These are phyloP conservation scores for Fusarium brevicatenulatum DNA, from an alignment of 2,329 filamentous ascomycete species.

Conservation along the genomic window DNA sequence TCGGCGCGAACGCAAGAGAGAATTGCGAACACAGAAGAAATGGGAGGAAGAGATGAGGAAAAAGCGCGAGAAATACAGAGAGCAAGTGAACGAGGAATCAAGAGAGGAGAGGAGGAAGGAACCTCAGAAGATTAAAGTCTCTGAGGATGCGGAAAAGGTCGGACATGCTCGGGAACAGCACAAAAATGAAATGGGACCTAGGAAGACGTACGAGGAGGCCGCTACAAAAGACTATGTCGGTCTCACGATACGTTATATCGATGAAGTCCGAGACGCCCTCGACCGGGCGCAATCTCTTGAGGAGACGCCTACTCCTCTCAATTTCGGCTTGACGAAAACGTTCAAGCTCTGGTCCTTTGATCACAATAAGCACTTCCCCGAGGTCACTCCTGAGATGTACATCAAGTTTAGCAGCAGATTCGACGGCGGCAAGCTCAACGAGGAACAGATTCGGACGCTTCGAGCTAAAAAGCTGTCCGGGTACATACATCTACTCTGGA, in stretches of 20 bases:
- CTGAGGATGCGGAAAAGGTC: rapidly evolving
- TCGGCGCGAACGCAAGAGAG: neutral
- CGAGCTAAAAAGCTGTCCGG: neutral
- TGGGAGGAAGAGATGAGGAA: rapidly evolving
- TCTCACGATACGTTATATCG: neutral
- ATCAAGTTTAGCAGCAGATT: neutral
- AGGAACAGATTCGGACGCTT: neutral
- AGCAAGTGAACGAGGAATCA: neutral
- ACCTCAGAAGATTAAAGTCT: neutral
- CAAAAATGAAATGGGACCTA: neutral
- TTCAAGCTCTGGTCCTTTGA: neutral
- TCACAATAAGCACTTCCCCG: neutral
- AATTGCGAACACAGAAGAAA: neutral
- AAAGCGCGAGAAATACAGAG: neutral
- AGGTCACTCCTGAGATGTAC: neutral
- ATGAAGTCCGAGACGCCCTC: neutral
- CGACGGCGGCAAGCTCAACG: neutral
- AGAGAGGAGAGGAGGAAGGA: neutral
- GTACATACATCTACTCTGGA: neutral
- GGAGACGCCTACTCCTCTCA: neutral
- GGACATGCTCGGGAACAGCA: rapidly evolving
- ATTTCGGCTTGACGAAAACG: neutral
- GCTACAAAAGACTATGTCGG: neutral
- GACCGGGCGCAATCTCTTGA: neutral
- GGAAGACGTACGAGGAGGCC: neutral